Percentiles rank a stretch among this genome's conserved stretches.
phyloP scores from a whole-genome alignment of 805 yeast species.

The Candida hispaniensis region DNA sequence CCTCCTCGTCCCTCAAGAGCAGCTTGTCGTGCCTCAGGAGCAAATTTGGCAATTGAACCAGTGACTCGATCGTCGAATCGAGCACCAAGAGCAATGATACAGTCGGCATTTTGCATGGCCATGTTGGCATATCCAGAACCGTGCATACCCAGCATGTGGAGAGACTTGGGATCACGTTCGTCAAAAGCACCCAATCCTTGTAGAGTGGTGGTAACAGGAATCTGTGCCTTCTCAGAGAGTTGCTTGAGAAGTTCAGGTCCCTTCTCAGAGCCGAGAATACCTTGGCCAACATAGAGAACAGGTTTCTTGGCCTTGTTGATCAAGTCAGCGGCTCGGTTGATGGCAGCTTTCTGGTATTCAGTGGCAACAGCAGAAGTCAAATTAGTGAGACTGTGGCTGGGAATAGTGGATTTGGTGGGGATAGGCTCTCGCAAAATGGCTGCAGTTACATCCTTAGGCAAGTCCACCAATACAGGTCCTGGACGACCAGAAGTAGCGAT shows the following conservation, averaged over 20 bases:
- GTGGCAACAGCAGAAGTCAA: slow-evolving; percentile 60
- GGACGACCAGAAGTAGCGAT: slow-evolving; percentile 95
- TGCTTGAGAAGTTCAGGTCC: slow-evolving; percentile 74
- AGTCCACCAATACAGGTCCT: slow-evolving; percentile 94
- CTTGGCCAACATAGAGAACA: slow-evolving; percentile 83
- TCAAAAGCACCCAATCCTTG: slow-evolving; percentile 94
- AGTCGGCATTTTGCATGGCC: slow-evolving; percentile 88
- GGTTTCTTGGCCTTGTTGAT: slow-evolving; percentile 81
- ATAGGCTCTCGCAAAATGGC: slow-evolving; percentile 77
- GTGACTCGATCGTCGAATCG: slow-evolving; percentile 99
- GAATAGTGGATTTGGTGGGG: slow-evolving; percentile 71
- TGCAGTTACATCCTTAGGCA: slow-evolving; percentile 97
- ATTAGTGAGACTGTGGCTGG: slow-evolving; percentile 50
- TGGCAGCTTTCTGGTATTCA: slow-evolving; percentile 63
- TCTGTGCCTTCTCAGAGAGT: slow-evolving; percentile 78
- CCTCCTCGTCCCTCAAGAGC: slow-evolving; percentile 88
- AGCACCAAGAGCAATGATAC: slow-evolving; percentile 90
- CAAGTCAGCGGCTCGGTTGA: slow-evolving; percentile 65
- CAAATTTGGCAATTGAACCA: slow-evolving; percentile 72
- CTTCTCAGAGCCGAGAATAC: slow-evolving; percentile 66
- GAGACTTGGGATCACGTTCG: slow-evolving; percentile 78
- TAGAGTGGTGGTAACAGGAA: slow-evolving; percentile 92
- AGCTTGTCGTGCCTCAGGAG: slow-evolving; percentile 86
- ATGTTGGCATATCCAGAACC: slow-evolving; percentile 91
- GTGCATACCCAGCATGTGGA: slow-evolving; percentile 98